A percentile compares a stretch with the other conserved stretches of the same genome.
phyloP scores from a whole-genome alignment of 1,139 yeast genomes.

The Ashbya aceris region DNA sequence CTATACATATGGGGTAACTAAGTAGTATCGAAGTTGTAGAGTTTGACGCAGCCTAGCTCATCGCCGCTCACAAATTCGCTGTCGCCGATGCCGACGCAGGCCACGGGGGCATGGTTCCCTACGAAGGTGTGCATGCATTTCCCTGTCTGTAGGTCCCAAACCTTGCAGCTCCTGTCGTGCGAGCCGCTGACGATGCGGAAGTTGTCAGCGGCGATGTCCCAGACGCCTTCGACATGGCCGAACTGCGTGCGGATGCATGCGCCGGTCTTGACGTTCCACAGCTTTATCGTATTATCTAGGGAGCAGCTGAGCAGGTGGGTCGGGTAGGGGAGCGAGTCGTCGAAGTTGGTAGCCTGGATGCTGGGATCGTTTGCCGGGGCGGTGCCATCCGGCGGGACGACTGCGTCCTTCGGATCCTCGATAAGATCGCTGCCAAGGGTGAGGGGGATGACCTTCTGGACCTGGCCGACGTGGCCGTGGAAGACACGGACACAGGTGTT shows the following conservation, averaged over 20 bases:
- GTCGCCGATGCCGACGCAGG: slow-evolving; percentile 85
- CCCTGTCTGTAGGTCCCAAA: slow-evolving; percentile 94
- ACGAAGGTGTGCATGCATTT: slow-evolving; percentile 88
- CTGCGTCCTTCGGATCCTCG: slow-evolving; percentile 28
- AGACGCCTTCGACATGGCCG: slow-evolving; percentile 96
- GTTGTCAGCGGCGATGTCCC: slow-evolving; percentile 94
- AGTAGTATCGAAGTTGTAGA: slow-evolving; percentile 60
- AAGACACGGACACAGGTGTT: slow-evolving; percentile 73
- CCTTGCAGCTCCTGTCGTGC: slow-evolving; percentile 80
- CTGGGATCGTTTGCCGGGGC: slow-evolving; percentile 10
- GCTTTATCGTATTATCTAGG: slow-evolving; percentile 82
- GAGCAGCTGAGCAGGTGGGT: slow-evolving; percentile 83
- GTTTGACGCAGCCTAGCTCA: slow-evolving; percentile 74
- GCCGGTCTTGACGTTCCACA: slow-evolving; percentile 86
- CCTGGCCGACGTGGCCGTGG: slow-evolving; percentile 62
- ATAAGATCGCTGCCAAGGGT: slow-evolving; percentile 35
- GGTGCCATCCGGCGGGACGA: slow-evolving; percentile 9
- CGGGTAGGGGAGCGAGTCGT: slow-evolving; percentile 39
- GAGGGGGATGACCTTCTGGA: slow-evolving; percentile 81
- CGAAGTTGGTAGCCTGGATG: slow-evolving; percentile 7
- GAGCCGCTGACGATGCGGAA: slow-evolving; percentile 91
- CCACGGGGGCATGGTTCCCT: slow-evolving; percentile 57
- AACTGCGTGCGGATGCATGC: slow-evolving; percentile 86
- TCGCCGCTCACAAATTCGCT: slow-evolving; percentile 84
- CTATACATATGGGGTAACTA: too few relatives aligned